These are phyloP conservation scores for Paramecium primaurelia DNA, from an alignment of 73 alveolate genomes.

Conservation along the genomic window DNA sequence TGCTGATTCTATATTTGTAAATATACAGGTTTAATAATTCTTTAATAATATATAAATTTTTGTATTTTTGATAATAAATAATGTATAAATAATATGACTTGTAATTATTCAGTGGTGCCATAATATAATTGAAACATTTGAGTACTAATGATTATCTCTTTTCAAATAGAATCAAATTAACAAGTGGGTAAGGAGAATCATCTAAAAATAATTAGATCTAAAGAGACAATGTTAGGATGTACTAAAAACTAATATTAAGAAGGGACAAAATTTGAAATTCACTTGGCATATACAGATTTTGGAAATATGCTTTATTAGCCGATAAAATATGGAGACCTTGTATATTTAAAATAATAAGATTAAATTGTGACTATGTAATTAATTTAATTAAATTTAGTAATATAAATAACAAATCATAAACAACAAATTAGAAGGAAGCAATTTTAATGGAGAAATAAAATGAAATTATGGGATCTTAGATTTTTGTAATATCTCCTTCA, in stretches of 20 bases:
- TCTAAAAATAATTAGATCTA: background rate
- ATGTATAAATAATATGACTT: background rate
- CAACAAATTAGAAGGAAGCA: background rate
- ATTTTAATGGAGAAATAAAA: background rate
- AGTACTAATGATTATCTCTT: background rate
- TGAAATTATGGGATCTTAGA: background rate
- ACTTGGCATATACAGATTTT: background rate
- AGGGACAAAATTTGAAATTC: conserved; percentile 2
- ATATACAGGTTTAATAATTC: background rate
- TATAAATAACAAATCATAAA: background rate
- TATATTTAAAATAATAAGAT: background rate
- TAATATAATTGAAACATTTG: background rate
- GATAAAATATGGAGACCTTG: background rate
- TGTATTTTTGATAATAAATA: background rate
- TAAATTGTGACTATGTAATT: background rate
- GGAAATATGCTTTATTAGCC: background rate
- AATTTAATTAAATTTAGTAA: background rate
- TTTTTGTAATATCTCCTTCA: background rate
- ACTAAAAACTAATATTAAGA: background rate
- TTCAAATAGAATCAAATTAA: background rate
- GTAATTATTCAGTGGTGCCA: background rate
- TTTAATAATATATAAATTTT: background rate
- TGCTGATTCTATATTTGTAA: background rate
- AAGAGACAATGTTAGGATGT: background rate
- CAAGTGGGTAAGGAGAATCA: background rate